Base-by-base conservation (phyloP, 257 asterid genomes). In the Nicotiana undulata region DNA sequence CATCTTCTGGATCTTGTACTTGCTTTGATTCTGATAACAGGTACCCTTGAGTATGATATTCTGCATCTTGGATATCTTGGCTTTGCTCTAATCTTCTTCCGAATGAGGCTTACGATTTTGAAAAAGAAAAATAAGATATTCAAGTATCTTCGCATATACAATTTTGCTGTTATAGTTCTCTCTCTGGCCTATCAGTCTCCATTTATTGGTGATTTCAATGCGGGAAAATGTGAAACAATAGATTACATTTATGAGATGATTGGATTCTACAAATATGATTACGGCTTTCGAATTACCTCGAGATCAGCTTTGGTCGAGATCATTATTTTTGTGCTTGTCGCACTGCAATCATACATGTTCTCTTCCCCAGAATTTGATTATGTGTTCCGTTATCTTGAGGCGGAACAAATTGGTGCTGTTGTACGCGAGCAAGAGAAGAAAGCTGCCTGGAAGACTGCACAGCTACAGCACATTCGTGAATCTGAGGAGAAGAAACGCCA, bases 131-230 rank as follows among this genome's bases (percentile, higher is more conserved):
- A 96, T 85, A 90, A 90, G 84, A 88, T 96, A 85, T 96, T 96
- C 88, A 92, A 91, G 88, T 94, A 86, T 86, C 84, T 96, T 77
- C 94, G 98, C 52, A 84, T 88, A 68, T 96, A 94, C 92, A 96
- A 96, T 81, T 94, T 96, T 84, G 90, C 92, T 9, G 97, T 96
- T 49, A 96, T 96, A 81, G 97, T 94, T 85, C 97, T 94, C 84
- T 94, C 99, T 59, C 97, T 96, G 85, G 98, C 94, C 66, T 96
- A 96, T 87, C 99, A 96, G 81, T 90, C 98, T 82, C 99, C 99
- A 51, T 94, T 91, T 24, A 52, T 96, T 81, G 98, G 99, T 53
- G 97, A 90, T 82, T 90, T 85, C 67, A 90, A 84, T 65, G 89
- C 88, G 1, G 98, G 97, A 46, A 94, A 90, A 88, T 94, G 99